Evolutionary conservation across 768 basidiomycete genomes (phyloP).

Genomic region (Lentinula detonsa): DNA sequence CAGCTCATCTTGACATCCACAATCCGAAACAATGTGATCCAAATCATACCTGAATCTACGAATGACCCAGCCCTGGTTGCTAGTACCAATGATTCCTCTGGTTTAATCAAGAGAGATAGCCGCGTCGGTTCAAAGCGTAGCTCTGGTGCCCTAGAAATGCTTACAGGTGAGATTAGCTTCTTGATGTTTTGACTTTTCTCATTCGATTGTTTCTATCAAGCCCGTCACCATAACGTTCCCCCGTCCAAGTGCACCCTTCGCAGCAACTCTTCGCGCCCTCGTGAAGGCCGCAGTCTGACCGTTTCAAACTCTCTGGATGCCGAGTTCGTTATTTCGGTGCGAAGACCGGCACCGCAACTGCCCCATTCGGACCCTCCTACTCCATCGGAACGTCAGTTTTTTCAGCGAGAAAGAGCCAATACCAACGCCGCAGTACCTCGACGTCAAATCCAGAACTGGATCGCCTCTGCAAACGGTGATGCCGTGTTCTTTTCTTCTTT

Average conservation of each 20-base stretch:
- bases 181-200: background rate
- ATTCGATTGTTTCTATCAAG: background rate
- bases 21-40: background rate
- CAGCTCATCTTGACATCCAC: background rate
- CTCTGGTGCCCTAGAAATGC: background rate
- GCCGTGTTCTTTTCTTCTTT: background rate
- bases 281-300: background rate
- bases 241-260: background rate
- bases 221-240: background rate
- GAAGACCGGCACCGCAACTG: background rate
- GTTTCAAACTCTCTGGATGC: background rate
- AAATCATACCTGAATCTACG: background rate
- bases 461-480: background rate
- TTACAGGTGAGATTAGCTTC: background rate
- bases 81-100: background rate
- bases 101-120: background rate
- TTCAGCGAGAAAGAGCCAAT: background rate
- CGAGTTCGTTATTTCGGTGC: background rate
- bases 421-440: background rate
- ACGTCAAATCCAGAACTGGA: background rate
- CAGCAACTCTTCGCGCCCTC: background rate
- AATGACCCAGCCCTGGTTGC: background rate
- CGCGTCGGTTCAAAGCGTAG: background rate
- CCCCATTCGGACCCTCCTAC: background rate
- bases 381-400: background rate